Conservation (phyloP, 768 basidiomycete genomes). For the Fomitopsis pulvina region DNA sequence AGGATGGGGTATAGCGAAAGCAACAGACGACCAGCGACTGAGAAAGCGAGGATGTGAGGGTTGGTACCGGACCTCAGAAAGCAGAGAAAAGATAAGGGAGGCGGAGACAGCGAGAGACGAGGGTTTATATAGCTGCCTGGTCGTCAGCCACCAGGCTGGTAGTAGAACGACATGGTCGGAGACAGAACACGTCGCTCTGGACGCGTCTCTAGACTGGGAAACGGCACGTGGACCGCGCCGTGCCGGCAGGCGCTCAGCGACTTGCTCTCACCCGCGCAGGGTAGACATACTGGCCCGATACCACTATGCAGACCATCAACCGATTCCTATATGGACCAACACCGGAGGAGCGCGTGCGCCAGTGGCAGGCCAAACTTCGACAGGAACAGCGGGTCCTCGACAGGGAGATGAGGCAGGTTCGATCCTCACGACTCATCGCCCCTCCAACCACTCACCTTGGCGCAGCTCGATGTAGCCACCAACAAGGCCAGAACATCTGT, state of each 20-base stretch:
- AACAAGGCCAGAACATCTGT: constrained; percentile 74
- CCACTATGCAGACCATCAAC: constrained; percentile 77
- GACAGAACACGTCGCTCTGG: neutral
- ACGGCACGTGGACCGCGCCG: neutral
- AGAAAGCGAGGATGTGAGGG: neutral
- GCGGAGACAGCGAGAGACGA: neutral
- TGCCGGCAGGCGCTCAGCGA: too few relatives aligned
- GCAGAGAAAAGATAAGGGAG: neutral
- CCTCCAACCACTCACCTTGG: constrained; percentile 4
- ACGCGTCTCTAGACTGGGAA: neutral
- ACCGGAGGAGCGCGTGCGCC: constrained; percentile 86
- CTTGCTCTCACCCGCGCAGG: too few relatives aligned
- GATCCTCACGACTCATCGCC: constrained; percentile 23
- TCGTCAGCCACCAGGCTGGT: neutral
- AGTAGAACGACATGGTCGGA: neutral
- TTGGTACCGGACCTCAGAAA: constrained; percentile 5
- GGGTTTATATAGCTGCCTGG: neutral
- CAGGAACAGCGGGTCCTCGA: constrained; percentile 79
- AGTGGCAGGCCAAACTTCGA: constrained; percentile 88
- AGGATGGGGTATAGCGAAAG: constrained; percentile 1
- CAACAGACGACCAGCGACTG: constrained; percentile 1
- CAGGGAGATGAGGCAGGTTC: constrained; percentile 92
- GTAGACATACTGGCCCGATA: too few relatives aligned
- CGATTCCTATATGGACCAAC: constrained; percentile 95
- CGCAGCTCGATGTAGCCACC: constrained; percentile 75